These are phyloP conservation scores for Lentinus tigrinus DNA, from an alignment of 768 basidiomycete species.

Conservation along the genomic window DNA sequence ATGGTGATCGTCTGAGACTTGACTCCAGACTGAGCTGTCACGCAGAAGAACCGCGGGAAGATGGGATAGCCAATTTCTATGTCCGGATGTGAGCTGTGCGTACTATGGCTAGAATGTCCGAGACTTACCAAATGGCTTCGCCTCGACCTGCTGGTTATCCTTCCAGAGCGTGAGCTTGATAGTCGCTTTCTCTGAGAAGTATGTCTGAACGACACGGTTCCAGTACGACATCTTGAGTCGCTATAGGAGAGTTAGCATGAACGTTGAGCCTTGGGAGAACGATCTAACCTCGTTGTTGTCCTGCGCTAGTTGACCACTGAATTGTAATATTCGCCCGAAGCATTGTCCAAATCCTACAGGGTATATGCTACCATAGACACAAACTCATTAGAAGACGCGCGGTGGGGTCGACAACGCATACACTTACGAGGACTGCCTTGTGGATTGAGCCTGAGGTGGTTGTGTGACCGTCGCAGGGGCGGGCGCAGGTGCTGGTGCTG, in stretches of 20 bases:
- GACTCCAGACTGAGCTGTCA: conserved; percentile 82
- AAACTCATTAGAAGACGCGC: neutral
- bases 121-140: conserved; percentile 77
- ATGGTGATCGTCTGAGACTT: conserved; percentile 79
- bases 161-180: conserved; percentile 89
- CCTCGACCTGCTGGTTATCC: conserved; percentile 74
- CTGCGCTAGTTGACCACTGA: conserved; percentile 62
- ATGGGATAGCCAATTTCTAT: conserved; percentile 80
- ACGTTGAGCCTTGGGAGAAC: neutral
- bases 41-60: conserved; percentile 81
- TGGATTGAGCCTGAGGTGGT: neutral
- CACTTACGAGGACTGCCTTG: neutral
- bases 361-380: conserved; percentile 24
- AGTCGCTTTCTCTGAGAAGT: conserved; percentile 66
- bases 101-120: neutral
- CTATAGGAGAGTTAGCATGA: conserved; percentile 27
- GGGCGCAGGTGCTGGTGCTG: neutral
- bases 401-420: neutral
- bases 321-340: conserved; percentile 61
- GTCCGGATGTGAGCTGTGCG: neutral
- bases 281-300: conserved; percentile 49
- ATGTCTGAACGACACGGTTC: conserved; percentile 62
- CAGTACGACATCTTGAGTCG: conserved; percentile 70
- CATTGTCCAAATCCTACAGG: conserved; percentile 61
- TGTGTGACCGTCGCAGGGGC: conserved; percentile 1